phyloP scores from a whole-genome alignment of 2,329 filamentous ascomycete genomes.

The Fusarium sp. region DNA sequence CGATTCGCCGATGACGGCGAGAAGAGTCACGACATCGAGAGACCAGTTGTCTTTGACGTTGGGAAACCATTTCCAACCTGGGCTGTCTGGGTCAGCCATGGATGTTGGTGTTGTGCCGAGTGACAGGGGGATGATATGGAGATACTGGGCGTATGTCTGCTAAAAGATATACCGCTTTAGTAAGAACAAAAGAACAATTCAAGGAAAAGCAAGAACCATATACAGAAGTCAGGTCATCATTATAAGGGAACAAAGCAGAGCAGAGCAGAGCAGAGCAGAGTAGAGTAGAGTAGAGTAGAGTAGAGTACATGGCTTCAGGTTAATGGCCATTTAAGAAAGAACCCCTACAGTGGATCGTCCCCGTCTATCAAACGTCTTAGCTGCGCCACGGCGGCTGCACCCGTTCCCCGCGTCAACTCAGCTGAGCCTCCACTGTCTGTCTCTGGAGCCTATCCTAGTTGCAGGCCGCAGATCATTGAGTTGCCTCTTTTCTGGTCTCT shows the following conservation, averaged over 20 bases:
- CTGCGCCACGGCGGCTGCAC: conserved; percentile 35
- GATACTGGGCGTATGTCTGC: not conserved
- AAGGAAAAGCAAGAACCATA: not conserved
- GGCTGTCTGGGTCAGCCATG: conserved; percentile 45
- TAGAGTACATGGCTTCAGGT: not conserved
- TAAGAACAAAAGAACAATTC: not conserved
- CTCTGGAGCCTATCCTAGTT: not conserved
- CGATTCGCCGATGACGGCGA: conserved; percentile 72
- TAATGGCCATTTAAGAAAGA: not conserved
- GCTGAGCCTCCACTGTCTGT: conserved; percentile 15
- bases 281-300: not conserved
- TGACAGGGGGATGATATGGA: not conserved
- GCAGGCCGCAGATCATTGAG: not conserved
- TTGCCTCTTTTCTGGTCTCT: not conserved
- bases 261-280: not conserved
- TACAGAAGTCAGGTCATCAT: not conserved
- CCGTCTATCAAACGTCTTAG: not conserved
- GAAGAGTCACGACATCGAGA: conserved; percentile 71
- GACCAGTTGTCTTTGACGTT: conserved; percentile 60
- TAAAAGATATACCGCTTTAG: not conserved
- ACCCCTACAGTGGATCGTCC: conserved; percentile 2
- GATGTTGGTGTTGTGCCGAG: not conserved
- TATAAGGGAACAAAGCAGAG: not conserved
- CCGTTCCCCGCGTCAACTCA: conserved; percentile 25
- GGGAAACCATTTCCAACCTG: conserved; percentile 59